Evolutionary conservation across 106 monocot species (phyloP), one percentile per base, ranked within the genome.

Genomic region (Phalaenopsis aphrodite): DNA sequence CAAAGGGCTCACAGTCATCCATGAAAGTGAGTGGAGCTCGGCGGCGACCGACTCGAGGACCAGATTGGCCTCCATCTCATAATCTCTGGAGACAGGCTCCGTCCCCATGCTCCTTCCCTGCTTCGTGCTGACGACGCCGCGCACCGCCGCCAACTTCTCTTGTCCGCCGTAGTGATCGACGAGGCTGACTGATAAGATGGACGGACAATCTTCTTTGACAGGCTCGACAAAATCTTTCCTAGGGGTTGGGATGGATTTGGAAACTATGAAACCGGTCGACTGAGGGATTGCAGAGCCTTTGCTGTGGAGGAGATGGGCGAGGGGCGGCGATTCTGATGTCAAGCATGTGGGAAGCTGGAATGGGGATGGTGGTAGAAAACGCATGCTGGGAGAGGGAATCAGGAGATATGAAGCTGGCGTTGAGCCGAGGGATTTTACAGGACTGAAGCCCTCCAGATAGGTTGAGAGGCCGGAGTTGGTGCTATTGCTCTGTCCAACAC

Each of bases 241-340:
- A 65, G 83, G 78, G 5, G 84, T 42, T 11, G 88, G 88, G 42
- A 92, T 86, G 12, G 94, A 74, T 84, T 92, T 98, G 24, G 97
- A 98, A 16, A 90, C 89, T 1, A 92, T 76, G 42, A 85, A 98
- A 0, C 88, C 92, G 18, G 87, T 89, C 12, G 89, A 84, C 21
- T 94, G 67, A 19, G 98, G 94, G 73, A 93, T 89, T 2, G 98
- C 94, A 72, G 85, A 86, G 2, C 94, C 98, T 81, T 94, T 94
- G 84, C 98, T 98, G 79, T 98, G 94, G 42, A 98, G 72, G 15
- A 98, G 86, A 83, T 98, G 98, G 23, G 98, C 94, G 30, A 98
- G 84, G 1, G 94, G 92, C 8, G 98, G 98, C 67, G 92, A 94
- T 71, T 94, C 92, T 0, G 94, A 94, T 24, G 98, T 98, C 46